These are phyloP conservation scores for Ophiostoma triangulosporum DNA, from an alignment of 2,329 filamentous ascomycete genomes.

Conservation along the genomic window DNA sequence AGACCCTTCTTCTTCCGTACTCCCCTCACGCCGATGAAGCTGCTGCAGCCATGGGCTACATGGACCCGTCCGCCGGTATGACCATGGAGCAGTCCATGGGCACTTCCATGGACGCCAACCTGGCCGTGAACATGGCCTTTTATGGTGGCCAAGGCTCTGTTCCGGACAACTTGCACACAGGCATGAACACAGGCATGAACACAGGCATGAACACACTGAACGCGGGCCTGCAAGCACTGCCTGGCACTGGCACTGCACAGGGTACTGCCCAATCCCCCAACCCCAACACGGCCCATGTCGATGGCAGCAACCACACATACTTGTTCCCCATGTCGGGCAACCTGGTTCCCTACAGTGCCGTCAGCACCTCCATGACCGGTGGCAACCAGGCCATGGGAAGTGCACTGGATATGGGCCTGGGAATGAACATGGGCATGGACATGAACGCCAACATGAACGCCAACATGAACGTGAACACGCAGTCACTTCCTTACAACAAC, in stretches of 20 bases:
- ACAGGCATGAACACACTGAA: neutral
- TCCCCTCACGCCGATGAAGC: neutral
- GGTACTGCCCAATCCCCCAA: neutral
- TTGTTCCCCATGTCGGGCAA: neutral
- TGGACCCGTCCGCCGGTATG: neutral
- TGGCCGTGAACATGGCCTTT: neutral
- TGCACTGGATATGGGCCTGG: neutral
- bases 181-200: neutral
- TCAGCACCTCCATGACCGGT: neutral
- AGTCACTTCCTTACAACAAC: neutral
- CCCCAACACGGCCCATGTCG: neutral
- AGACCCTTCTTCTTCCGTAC: neutral
- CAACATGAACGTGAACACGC: neutral
- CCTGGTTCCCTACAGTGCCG: neutral
- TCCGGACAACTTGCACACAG: neutral
- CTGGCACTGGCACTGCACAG: neutral
- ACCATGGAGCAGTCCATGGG: neutral
- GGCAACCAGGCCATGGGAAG: neutral
- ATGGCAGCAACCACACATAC: neutral
- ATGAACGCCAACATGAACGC: neutral
- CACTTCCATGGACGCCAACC: neutral
- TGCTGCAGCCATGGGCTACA: neutral
- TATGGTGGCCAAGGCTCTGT: neutral
- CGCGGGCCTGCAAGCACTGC: neutral
- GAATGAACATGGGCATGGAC: neutral